These are phyloP conservation scores for Arthroderma sp. DNA, from an alignment of 2,329 filamentous ascomycete genomes.

Conservation along the genomic window DNA sequence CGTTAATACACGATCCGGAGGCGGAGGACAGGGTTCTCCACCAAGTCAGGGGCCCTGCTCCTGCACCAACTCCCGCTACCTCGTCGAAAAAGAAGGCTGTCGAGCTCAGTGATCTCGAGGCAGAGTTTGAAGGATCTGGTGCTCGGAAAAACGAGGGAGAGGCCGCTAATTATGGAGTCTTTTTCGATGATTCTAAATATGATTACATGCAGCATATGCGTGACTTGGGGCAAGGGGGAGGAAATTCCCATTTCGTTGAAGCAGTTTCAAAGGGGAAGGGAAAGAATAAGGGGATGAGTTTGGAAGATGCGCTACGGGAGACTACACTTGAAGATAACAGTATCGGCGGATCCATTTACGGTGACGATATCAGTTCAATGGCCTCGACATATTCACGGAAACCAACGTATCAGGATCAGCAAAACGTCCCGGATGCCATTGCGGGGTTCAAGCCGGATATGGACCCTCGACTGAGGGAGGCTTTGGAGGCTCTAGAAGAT, in stretches of 20 bases:
- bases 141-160: constrained; percentile 89
- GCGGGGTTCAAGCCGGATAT: constrained; percentile 94
- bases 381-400: constrained; percentile 64
- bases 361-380: constrained; percentile 21
- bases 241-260: constrained; percentile 74
- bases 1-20: constrained; percentile 81
- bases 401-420: constrained; percentile 78
- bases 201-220: constrained; percentile 99
- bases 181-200: constrained; percentile 88
- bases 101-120: constrained; percentile 63
- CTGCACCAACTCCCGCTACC: constrained; percentile 12
- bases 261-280: constrained; percentile 47
- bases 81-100: constrained; percentile 41
- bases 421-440: constrained; percentile 81
- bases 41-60: constrained; percentile 37
- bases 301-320: constrained; percentile 69
- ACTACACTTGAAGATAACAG: constrained; percentile 36
- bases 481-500: constrained; percentile 84
- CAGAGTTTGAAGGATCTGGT: constrained; percentile 51
- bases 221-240: constrained; percentile 58
- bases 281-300: constrained; percentile 56
- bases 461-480: constrained; percentile 84
- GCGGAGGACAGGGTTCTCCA: constrained; percentile 87
- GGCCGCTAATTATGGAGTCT: constrained; percentile 85
- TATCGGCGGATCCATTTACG: constrained; percentile 11